These are phyloP conservation scores for Paecilomyces fulvus DNA, from an alignment of 2,329 filamentous ascomycete genomes.

Conservation along the genomic window DNA sequence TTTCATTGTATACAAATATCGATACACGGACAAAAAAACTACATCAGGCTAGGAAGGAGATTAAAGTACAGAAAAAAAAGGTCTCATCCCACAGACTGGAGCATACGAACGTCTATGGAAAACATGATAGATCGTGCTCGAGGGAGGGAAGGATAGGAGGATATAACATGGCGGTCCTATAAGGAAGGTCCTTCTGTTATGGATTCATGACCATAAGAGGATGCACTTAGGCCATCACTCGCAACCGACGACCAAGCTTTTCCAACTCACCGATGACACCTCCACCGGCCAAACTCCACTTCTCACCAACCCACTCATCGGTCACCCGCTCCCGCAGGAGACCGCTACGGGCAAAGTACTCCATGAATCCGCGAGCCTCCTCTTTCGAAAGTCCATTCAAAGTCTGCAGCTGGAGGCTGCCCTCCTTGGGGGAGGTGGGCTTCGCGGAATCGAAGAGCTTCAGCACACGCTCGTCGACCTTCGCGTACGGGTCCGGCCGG, in stretches of 20 bases:
- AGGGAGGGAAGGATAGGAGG: background rate
- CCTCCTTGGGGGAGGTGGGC: conserved; percentile 16
- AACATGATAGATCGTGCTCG: background rate
- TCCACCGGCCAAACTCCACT: conserved; percentile 73
- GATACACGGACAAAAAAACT: background rate
- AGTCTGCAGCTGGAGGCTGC: conserved; percentile 41
- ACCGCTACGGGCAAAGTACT: conserved; percentile 88
- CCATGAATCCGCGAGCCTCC: conserved; percentile 73
- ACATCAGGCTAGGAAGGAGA: background rate
- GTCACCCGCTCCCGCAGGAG: conserved; percentile 63
- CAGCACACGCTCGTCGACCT: conserved; percentile 45
- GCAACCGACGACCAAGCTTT: conserved; percentile 47
- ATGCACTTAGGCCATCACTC: conserved; percentile 17
- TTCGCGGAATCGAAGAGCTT: conserved; percentile 30
- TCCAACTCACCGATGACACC: conserved; percentile 84
- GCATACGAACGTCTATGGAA: background rate
- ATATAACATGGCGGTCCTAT: background rate
- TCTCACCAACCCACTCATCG: conserved; percentile 64
- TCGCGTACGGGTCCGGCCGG: conserved; percentile 44
- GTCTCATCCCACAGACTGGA: background rate
- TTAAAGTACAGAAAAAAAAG: background rate
- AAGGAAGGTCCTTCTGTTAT: background rate
- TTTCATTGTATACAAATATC: background rate
- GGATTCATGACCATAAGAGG: background rate
- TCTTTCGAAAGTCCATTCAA: conserved; percentile 62